Evolutionary conservation across 2,329 filamentous ascomycete species (phyloP).

Genomic region (Alternaria brassicicola): DNA sequence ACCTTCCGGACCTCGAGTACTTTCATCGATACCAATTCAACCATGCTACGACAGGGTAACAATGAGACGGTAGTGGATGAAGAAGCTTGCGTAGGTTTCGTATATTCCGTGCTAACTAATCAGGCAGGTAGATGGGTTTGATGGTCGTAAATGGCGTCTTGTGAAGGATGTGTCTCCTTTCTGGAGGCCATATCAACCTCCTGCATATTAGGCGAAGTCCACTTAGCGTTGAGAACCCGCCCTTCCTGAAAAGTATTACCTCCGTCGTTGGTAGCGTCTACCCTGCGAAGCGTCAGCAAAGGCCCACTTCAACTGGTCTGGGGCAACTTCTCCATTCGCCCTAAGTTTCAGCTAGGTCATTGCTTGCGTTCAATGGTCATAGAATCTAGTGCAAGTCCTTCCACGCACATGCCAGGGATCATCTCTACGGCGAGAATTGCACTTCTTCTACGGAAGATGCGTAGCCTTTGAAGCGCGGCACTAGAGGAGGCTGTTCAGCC

Average conservation of each 20-base stretch:
- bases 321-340: conserved; percentile 1
- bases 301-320: conserved; percentile 7
- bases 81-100: background rate
- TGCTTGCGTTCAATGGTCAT: conserved; percentile 2
- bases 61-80: background rate
- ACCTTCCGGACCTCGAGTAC: background rate
- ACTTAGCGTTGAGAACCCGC: background rate
- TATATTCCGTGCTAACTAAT: background rate
- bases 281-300: background rate
- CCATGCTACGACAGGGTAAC: background rate
- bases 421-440: conserved; percentile 3
- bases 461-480: conserved; percentile 6
- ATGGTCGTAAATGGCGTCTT: background rate
- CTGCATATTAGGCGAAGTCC: conserved; percentile 11
- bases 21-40: background rate
- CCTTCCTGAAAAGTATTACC: conserved; percentile 7
- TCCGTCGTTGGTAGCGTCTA: conserved; percentile 4
- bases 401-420: conserved; percentile 6
- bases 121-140: background rate
- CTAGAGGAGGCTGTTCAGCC: conserved; percentile 3
- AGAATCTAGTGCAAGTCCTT: conserved; percentile 11
- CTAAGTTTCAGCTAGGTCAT: conserved; percentile 8
- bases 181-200: background rate
- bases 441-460: conserved; percentile 5
- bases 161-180: background rate